Evolutionary conservation across 345 rosid species (phyloP), one percentile per base, ranked within the genome.

Genomic region (Gossypioides kirkii): DNA sequence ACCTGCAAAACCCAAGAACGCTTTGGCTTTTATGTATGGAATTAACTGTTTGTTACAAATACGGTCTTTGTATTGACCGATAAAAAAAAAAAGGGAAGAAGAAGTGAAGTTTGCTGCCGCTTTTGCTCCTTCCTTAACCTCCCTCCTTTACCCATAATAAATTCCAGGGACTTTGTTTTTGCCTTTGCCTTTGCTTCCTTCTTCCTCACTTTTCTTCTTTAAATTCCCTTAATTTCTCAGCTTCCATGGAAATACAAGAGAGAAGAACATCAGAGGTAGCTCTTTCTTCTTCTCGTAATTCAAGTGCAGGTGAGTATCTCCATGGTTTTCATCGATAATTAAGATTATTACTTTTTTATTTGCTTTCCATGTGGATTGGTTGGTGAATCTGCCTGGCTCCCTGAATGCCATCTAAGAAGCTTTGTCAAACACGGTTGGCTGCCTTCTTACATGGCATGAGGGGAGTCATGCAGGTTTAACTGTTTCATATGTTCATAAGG

Each of bases 351-450:
- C 38, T 5, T 32, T 32, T 32, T 32, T 5, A 32, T 32, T 32
- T 32, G 38, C 5, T 32, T 32, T 32, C 38, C 8, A 2, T 50
- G 17, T 32, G 72, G 10, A 7, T 42, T 25, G 72, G 28, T 56
- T 23, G 32, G 8, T 10, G 17, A 23, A 56, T 55, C 85, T 83
- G 89, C 87, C 89, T 86, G 89, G 89, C 89, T 86, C 89, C 89
- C 89, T 86, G 89, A 78, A 86, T 86, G 89, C 89, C 89, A 86
- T 74, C 69, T 86, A 63, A 69, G 84, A 73, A 82, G 85, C 80
- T 75, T 32, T 75, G 79, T 10, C 84, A 77, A 72, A 72, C 23
- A 65, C 60, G 46, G 79, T 77, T 78, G 84, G 80, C 84, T 66
- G 54, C 61, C 77, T 80, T 80, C 74, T 18, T 82, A 86, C 61